These are phyloP conservation scores for Leccinum rimulosum DNA, from an alignment of 768 basidiomycete genomes.

Conservation along the genomic window DNA sequence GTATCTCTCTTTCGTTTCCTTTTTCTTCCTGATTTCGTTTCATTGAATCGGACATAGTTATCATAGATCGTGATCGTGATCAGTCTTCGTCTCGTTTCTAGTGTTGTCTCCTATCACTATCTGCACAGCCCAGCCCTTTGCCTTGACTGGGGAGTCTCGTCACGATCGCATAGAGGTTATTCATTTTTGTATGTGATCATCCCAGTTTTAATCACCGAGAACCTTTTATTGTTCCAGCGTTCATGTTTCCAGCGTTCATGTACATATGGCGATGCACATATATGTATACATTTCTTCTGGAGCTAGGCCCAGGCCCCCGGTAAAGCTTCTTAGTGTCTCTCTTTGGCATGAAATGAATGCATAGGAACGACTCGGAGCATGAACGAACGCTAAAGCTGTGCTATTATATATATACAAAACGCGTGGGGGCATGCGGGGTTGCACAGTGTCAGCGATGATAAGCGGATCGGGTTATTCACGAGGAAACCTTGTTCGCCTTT, in stretches of 20 bases:
- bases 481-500: background rate
- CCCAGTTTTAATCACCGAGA: conserved; percentile 20
- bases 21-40: background rate
- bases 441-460: background rate
- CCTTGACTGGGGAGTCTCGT: background rate
- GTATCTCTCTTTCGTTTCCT: background rate
- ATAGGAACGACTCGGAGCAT: background rate
- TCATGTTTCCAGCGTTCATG: conserved; percentile 4
- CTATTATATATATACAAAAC: background rate
- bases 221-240: background rate
- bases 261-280: conserved; percentile 1
- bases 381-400: background rate
- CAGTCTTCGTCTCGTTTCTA: background rate
- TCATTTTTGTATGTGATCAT: background rate
- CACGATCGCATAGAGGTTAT: background rate
- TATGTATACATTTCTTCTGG: background rate
- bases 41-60: background rate
- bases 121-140: background rate
- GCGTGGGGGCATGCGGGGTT: background rate
- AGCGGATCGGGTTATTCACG: background rate
- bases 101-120: background rate
- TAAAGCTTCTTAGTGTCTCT: background rate
- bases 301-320: background rate
- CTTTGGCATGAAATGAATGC: background rate
- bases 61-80: background rate